These are phyloP conservation scores for Picea abies DNA, from an alignment of 83 land plant genomes.

Conservation along the genomic window DNA sequence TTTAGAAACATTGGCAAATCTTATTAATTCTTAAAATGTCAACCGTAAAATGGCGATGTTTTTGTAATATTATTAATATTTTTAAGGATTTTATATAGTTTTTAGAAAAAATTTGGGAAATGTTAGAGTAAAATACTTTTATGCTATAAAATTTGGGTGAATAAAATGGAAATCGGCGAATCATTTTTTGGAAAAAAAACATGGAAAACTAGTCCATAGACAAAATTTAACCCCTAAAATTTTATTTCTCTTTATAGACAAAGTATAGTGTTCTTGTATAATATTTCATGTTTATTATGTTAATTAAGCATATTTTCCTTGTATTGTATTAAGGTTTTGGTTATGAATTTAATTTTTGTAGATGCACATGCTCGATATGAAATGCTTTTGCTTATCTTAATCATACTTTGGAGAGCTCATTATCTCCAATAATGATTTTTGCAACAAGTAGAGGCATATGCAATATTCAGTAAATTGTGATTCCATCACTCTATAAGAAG, in stretches of 20 bases:
- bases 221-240: no score
- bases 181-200: no score
- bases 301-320: neutral
- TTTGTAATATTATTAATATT: no score
- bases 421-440: constrained; percentile 96
- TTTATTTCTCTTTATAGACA: constrained; percentile 76
- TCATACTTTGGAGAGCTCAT: constrained; percentile 93
- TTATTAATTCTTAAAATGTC: no score
- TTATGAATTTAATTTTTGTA: constrained; percentile 26
- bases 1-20: no score
- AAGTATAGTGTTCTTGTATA: constrained; percentile 43
- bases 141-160: no score
- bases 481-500: neutral
- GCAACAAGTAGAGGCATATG: constrained; percentile 98
- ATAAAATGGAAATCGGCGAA: no score
- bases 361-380: constrained; percentile 99
- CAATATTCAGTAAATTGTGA: constrained; percentile 65
- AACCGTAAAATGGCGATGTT: no score
- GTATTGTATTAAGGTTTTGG: neutral
- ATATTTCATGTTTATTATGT: neutral
- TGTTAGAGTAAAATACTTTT: no score
- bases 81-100: no score
- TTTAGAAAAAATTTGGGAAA: no score
- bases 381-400: constrained; percentile 97
- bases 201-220: no score